Percentiles rank a stretch among this genome's conserved stretches.
Conservation (phyloP, 139 green algal species). For the Gonium pectorale region DNA sequence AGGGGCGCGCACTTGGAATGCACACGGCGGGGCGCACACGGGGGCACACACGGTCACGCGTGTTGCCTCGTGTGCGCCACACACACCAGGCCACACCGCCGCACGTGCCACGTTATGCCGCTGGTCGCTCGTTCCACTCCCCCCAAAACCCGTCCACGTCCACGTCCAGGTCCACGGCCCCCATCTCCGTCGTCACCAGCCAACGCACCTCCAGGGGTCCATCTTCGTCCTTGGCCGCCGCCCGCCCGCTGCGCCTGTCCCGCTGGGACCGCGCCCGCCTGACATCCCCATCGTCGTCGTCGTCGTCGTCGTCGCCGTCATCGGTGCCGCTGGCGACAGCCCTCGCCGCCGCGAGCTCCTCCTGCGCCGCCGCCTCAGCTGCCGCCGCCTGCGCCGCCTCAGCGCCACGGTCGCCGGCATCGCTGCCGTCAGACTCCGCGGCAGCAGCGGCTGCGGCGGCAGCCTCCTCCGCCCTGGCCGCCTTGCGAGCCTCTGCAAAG, state of each 20-base stretch:
- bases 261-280: too few species aligned
- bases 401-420: neutral
- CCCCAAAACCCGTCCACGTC: too few species aligned
- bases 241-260: neutral
- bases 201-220: slow-evolving; percentile 20
- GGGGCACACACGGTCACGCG: too few species aligned
- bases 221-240: slow-evolving; percentile 11
- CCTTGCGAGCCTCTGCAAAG: neutral
- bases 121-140: too few species aligned
- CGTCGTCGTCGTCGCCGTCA: neutral
- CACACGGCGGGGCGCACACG: too few species aligned
- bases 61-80: too few species aligned
- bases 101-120: too few species aligned
- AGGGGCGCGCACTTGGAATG: too few species aligned
- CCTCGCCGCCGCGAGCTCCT: neutral
- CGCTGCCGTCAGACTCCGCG: neutral
- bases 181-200: too few species aligned
- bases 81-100: too few species aligned
- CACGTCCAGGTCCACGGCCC: too few species aligned
- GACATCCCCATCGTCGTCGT: too few species aligned
- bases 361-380: neutral
- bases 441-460: neutral
- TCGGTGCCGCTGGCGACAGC: neutral
- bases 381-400: neutral
- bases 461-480: neutral